Conservation (phyloP, 2,329 filamentous ascomycete genomes). For the Xylariaceae sp. region DNA sequence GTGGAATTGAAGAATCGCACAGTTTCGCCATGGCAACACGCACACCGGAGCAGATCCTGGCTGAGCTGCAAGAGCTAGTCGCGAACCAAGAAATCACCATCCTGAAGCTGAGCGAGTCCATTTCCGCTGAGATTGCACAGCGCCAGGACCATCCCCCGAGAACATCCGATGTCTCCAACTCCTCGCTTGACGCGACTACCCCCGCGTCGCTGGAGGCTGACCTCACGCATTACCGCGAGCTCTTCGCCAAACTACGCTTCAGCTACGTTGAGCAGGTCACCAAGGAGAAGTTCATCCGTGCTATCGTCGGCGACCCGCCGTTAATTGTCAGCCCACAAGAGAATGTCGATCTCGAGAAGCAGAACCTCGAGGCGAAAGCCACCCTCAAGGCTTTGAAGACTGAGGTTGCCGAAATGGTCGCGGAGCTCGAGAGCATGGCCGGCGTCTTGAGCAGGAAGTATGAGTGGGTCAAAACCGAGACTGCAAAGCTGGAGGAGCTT, state of each 20-base stretch:
- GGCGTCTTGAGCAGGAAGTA: slow-evolving; percentile 54
- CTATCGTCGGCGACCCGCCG: slow-evolving; percentile 86
- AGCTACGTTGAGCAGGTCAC: slow-evolving; percentile 98
- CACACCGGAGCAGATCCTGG: slow-evolving; percentile 42
- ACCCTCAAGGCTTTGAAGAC: slow-evolving; percentile 75
- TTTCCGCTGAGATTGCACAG: slow-evolving; percentile 51
- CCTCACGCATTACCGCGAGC: slow-evolving; percentile 84
- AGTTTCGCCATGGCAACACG: slow-evolving; percentile 24
- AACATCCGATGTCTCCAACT: slow-evolving; percentile 67
- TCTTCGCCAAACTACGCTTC: slow-evolving; percentile 94
- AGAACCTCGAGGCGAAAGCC: slow-evolving; percentile 67
- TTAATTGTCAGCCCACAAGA: slow-evolving; percentile 78
- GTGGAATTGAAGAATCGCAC: neutral
- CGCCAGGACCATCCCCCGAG: slow-evolving; percentile 44
- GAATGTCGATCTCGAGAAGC: slow-evolving; percentile 69
- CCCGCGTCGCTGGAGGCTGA: slow-evolving; percentile 78
- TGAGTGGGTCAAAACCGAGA: slow-evolving; percentile 48
- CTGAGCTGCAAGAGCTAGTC: slow-evolving; percentile 51
- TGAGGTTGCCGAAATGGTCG: slow-evolving; percentile 69
- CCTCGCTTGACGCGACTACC: slow-evolving; percentile 61
- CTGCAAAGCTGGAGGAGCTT: slow-evolving; percentile 46
- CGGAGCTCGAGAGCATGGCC: slow-evolving; percentile 64
- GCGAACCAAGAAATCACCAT: slow-evolving; percentile 64
- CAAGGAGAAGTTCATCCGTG: slow-evolving; percentile 94
- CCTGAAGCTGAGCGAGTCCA: slow-evolving; percentile 70